Evolutionary conservation across 352 stramenopile genomes (phyloP).

Genomic region (Phytophthora lateralis): DNA sequence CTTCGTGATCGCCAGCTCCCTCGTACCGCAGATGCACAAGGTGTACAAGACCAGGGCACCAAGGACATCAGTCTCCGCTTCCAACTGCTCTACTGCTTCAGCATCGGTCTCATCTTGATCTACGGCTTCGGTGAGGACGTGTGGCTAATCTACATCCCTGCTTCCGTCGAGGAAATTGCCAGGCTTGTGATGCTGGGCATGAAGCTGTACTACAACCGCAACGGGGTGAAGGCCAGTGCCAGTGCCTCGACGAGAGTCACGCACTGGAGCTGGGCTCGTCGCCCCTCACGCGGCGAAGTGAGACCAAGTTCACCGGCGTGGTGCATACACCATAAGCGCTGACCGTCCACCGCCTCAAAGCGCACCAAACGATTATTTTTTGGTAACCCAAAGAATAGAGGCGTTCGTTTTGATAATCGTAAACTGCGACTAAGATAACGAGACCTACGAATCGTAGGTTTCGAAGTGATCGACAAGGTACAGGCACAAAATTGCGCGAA

Average conservation of each 20-base stretch:
- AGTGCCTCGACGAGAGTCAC: conserved; percentile 26
- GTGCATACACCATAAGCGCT: conserved; percentile 15
- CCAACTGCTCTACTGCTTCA: conserved; percentile 49
- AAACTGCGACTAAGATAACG: no score
- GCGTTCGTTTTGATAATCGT: conserved; percentile 2
- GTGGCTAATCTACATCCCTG: conserved; percentile 66
- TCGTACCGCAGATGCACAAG: conserved; percentile 66
- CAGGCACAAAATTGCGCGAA: no score
- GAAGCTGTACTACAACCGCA: conserved; percentile 43
- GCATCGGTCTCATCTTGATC: conserved; percentile 44
- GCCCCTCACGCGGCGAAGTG: conserved; percentile 22
- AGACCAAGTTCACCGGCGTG: conserved; percentile 27
- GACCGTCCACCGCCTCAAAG: conserved; percentile 1
- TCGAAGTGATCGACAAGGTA: no score
- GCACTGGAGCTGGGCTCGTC: conserved; percentile 21
- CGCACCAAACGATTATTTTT: conserved; percentile 32
- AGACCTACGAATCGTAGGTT: no score
- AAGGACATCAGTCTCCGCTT: conserved; percentile 62
- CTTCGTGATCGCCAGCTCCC: conserved; percentile 60
- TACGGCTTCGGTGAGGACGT: conserved; percentile 56
- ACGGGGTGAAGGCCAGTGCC: conserved; percentile 5
- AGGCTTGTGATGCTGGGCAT: conserved; percentile 45
- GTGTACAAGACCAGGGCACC: conserved; percentile 64
- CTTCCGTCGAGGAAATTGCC: conserved; percentile 45
- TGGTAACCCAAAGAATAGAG: conserved; percentile 19